phyloP scores from a whole-genome alignment of 2,329 filamentous ascomycete genomes.

The Colletotrichum theobromicola region DNA sequence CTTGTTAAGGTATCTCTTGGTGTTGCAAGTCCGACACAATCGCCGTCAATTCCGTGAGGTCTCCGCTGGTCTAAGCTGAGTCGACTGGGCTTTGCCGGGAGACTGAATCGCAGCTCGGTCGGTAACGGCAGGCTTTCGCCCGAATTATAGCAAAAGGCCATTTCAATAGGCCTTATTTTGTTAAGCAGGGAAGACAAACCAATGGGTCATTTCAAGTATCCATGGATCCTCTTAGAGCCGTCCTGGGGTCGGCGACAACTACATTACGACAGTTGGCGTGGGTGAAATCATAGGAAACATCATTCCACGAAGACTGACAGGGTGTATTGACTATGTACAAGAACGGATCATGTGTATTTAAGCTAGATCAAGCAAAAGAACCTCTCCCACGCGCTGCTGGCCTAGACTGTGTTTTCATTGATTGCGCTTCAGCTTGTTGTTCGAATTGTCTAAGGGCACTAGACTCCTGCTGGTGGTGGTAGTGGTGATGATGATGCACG shows the following conservation, averaged over 20 bases:
- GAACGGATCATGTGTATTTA: not conserved
- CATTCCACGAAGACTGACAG: not conserved
- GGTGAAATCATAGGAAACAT: not conserved
- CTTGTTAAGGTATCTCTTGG: not conserved
- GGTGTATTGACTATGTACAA: not conserved
- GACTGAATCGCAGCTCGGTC: not conserved
- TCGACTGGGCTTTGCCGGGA: not conserved
- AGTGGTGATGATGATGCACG: not conserved
- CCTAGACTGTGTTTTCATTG: not conserved
- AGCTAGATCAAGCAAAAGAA: not conserved
- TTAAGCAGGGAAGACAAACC: not conserved
- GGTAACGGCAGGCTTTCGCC: not conserved
- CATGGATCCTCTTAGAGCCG: not conserved
- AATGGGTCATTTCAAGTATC: fast-evolving
- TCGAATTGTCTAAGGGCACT: not conserved
- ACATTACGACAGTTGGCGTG: not conserved
- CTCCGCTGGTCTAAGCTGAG: not conserved
- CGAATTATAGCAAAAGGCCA: not conserved
- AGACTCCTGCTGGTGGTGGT: not conserved
- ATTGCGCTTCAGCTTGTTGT: not conserved
- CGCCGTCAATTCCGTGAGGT: not conserved
- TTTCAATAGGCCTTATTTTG: not conserved
- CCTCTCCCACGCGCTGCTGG: not conserved
- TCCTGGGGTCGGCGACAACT: not conserved
- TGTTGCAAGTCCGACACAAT: not conserved